phyloP scores from a whole-genome alignment of 768 basidiomycete species.

The Trametes maxima region DNA sequence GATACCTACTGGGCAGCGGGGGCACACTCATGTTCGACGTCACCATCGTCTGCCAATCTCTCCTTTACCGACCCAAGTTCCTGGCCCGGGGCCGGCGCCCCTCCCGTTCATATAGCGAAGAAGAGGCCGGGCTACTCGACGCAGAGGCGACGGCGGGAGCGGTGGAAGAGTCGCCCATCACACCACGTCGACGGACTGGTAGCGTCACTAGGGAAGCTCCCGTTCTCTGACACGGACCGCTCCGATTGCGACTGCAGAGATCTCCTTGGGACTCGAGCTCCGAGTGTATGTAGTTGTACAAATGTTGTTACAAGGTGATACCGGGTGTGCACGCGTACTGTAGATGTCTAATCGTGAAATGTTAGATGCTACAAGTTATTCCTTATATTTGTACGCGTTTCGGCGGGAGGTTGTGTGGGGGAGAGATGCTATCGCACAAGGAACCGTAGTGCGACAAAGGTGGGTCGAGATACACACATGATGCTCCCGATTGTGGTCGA shows the following conservation, averaged over 20 bases:
- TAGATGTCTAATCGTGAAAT: slow-evolving; percentile 13
- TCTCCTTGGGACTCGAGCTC: neutral
- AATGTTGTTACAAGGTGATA: neutral
- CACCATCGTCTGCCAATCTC: slow-evolving; percentile 84
- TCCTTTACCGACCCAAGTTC: slow-evolving; percentile 62
- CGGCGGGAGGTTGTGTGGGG: neutral
- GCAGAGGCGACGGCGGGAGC: slow-evolving; percentile 25
- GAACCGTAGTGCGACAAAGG: neutral
- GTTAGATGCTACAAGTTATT: slow-evolving; percentile 10
- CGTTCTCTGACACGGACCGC: neutral
- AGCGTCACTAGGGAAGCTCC: slow-evolving; percentile 15
- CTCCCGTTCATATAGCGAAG: slow-evolving; percentile 25
- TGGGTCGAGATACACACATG: no score
- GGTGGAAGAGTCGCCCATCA: slow-evolving; percentile 19
- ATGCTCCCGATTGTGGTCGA: no score
- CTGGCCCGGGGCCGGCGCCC: slow-evolving; percentile 25
- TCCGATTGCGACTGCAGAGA: no score
- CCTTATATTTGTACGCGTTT: neutral
- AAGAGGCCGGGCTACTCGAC: slow-evolving; percentile 36
- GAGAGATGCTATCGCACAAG: neutral
- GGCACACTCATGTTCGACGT: slow-evolving; percentile 94
- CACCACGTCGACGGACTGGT: slow-evolving; percentile 28
- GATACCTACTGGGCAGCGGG: slow-evolving; percentile 88
- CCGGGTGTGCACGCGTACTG: neutral
- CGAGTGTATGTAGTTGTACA: slow-evolving; percentile 12